A percentile compares a stretch with the other conserved stretches of the same genome.
Conservation (phyloP, 2,329 filamentous ascomycete species). For the Westerdykella sp. region DNA sequence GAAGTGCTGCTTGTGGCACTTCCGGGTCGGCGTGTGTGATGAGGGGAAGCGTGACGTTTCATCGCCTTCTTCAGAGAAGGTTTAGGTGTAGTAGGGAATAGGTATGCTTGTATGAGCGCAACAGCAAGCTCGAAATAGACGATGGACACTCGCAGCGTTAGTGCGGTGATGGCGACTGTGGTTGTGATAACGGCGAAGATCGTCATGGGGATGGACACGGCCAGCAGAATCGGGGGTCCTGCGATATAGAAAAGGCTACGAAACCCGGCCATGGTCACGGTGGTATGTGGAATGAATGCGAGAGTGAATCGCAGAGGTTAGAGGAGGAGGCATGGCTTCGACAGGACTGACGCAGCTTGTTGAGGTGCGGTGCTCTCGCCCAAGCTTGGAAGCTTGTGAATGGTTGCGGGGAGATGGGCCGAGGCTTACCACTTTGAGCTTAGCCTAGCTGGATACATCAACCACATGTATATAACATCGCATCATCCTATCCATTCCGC, state of each 20-base stretch:
- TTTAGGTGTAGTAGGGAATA: conserved; percentile 21
- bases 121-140: conserved; percentile 40
- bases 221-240: conserved; percentile 32
- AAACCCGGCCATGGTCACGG: neutral
- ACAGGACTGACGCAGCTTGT: neutral
- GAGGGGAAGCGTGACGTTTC: conserved; percentile 14
- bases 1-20: conserved; percentile 16
- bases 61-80: conserved; percentile 4
- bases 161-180: conserved; percentile 32
- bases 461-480: too few relatives aligned
- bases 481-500: too few relatives aligned
- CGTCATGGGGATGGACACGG: conserved; percentile 36
- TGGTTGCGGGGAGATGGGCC: neutral
- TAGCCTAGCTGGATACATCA: too few relatives aligned
- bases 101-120: conserved; percentile 35
- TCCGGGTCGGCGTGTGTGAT: conserved; percentile 11
- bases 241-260: conserved; percentile 28
- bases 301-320: neutral
- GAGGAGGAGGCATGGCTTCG: neutral
- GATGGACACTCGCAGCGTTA: conserved; percentile 36
- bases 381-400: neutral
- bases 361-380: neutral
- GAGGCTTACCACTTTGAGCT: neutral
- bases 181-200: conserved; percentile 37
- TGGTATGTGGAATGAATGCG: neutral